These are phyloP conservation scores for Fusarium dlaminii DNA, from an alignment of 2,329 filamentous ascomycete species.

Conservation along the genomic window DNA sequence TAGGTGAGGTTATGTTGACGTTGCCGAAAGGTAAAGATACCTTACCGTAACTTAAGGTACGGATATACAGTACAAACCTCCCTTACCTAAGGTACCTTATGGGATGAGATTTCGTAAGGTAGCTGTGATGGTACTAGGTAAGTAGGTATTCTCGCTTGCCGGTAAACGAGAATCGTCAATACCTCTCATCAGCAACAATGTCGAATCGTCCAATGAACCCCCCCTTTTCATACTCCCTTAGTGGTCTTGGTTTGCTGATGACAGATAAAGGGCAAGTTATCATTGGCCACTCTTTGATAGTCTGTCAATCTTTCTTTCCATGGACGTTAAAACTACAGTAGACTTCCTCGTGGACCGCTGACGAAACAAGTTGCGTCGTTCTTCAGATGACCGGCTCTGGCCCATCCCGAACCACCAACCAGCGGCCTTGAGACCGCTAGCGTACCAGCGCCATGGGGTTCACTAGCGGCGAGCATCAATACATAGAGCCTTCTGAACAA, in stretches of 20 bases:
- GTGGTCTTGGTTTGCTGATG: conserved; percentile 3
- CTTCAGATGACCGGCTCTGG: conserved; percentile 34
- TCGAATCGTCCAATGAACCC: conserved; percentile 15
- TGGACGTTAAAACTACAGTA: conserved; percentile 9
- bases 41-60: not conserved
- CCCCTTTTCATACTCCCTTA: conserved; percentile 1
- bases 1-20: not conserved
- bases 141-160: not conserved
- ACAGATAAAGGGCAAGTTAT: not conserved
- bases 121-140: not conserved
- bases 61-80: not conserved
- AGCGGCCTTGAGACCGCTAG: conserved; percentile 34
- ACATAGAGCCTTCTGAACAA: conserved; percentile 15
- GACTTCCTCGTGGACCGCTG: conserved; percentile 31
- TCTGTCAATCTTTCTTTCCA: conserved; percentile 4
- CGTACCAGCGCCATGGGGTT: conserved; percentile 40
- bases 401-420: conserved; percentile 28
- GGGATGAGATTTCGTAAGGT: not conserved
- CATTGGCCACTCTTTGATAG: conserved; percentile 12
- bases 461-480: conserved; percentile 23
- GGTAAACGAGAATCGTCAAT: conserved; percentile 2
- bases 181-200: conserved; percentile 17
- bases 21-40: not conserved
- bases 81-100: too few species aligned
- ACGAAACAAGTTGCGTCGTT: conserved; percentile 38